Evolutionary conservation across 192 early-diverging fungal species (phyloP).

Genomic region (Physocladia obscura): DNA sequence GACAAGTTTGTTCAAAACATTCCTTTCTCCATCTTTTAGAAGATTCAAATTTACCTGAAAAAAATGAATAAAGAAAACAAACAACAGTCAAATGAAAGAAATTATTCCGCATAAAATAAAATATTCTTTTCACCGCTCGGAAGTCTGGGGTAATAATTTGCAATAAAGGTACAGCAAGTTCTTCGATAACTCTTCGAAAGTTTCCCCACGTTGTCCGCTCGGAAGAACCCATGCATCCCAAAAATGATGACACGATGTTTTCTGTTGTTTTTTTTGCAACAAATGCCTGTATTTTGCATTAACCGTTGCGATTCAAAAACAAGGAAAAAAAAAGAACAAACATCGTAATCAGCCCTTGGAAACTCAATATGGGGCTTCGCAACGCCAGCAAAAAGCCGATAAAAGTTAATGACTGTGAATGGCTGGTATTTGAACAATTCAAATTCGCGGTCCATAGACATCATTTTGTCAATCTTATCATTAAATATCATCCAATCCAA

Average conservation of each 20-base stretch:
- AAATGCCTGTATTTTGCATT: not conserved
- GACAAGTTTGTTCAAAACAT: slow-evolving; percentile 55
- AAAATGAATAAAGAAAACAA: not conserved
- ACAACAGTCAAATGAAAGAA: too few species aligned
- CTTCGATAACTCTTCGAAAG: slow-evolving; percentile 45
- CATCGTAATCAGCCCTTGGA: slow-evolving; percentile 77
- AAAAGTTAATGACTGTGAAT: slow-evolving; percentile 72
- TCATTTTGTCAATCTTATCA: slow-evolving; percentile 64
- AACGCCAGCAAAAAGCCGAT: slow-evolving; percentile 77
- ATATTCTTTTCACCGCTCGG: slow-evolving; percentile 61
- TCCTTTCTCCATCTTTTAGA: slow-evolving; percentile 63
- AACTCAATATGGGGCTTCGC: slow-evolving; percentile 58
- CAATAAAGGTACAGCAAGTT: slow-evolving; percentile 68
- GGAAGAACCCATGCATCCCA: slow-evolving; percentile 46
- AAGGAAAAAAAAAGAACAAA: slow-evolving; percentile 31
- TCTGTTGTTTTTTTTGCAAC: slow-evolving; percentile 53
- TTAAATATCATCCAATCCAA: slow-evolving; percentile 81
- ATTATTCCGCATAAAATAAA: not conserved
- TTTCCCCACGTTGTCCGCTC: slow-evolving; percentile 50
- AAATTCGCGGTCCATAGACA: slow-evolving; percentile 49
- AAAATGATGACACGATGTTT: slow-evolving; percentile 45
- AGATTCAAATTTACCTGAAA: slow-evolving; percentile 60
- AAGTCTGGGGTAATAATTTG: slow-evolving; percentile 79
- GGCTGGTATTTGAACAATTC: slow-evolving; percentile 66
- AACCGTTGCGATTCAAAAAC: not conserved